Evolutionary conservation across 768 basidiomycete genomes (phyloP), one percentile per base, ranked within the genome.

Genomic region (Cystofilobasidium bisporidii): DNA sequence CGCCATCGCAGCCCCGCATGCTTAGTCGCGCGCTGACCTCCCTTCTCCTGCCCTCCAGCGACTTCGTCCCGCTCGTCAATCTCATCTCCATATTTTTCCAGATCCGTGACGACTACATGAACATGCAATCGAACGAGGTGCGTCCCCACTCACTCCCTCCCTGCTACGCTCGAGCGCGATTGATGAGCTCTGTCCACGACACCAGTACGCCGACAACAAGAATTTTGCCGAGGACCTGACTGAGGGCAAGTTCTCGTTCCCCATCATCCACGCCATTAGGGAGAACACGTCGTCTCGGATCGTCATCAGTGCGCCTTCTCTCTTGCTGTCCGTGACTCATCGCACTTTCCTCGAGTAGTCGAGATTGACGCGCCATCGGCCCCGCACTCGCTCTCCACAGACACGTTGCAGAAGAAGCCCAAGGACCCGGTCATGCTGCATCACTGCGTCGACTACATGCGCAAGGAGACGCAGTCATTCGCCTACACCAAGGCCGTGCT

Each of bases 171-270:
- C 30, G 57, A 18, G 24, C 58, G 15, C 22, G 32, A 11, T 26
- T 24, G n/a, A 6, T n/a, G 0, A 2, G 1, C 1, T 71, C n/a
- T n/a, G n/a, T n/a, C n/a, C n/a, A n/a, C n/a, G n/a, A n/a, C n/a
- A n/a, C n/a, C n/a, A 94, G 90, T 97, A 97, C 74, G 80, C 85
- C 2, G 82, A 83, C 50, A 88, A 81, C 73, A 82, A 82, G 69
- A 80, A 80, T 2, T 94, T 89, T 76, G 89, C 88, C 0, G 93
- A 98, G 77, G 94, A 98, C 75, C 80, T 98, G 18, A 87, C 89
- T 0, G 94, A 97, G 78, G 94, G 94, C 10, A 98, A 98, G 76
- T 98, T 98, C 80, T 93, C 90, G 4, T 98, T 98, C 78, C 93
- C 92, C 0, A 82, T 97, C 38, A 86, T 98, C 0, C 94, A 97